Evolutionary conservation across 768 basidiomycete species (phyloP).

Genomic region (Mycena epipterygia): DNA sequence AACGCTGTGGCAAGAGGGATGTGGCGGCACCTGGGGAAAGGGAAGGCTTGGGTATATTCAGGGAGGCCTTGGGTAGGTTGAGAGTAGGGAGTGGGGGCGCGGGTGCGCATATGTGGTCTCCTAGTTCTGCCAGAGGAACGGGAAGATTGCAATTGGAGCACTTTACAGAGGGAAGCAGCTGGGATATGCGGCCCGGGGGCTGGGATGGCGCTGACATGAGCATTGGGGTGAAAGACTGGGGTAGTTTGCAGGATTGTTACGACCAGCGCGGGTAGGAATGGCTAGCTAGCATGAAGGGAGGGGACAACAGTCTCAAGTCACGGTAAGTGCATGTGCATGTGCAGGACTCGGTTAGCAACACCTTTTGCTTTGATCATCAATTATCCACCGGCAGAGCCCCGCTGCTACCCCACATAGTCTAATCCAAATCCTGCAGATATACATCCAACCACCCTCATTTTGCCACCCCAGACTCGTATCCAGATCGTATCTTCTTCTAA

Average conservation of each 20-base stretch:
- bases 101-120: conserved; percentile 81
- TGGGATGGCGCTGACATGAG: conserved; percentile 45
- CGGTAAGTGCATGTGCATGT: background rate
- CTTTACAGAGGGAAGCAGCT: conserved; percentile 85
- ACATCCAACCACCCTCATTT: too few species aligned
- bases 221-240: conserved; percentile 36
- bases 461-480: too few species aligned
- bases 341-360: background rate
- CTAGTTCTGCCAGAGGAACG: conserved; percentile 80
- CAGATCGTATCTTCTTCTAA: too few species aligned
- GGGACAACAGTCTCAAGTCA: background rate
- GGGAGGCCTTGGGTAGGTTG: conserved; percentile 47
- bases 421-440: background rate
- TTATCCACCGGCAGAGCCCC: background rate
- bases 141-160: conserved; percentile 83
- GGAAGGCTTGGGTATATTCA: conserved; percentile 52
- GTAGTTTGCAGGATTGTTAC: conserved; percentile 37
- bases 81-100: conserved; percentile 60
- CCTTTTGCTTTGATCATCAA: background rate
- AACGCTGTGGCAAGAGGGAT: conserved; percentile 63
- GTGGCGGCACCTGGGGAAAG: conserved; percentile 57
- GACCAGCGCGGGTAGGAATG: conserved; percentile 46
- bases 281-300: background rate
- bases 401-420: background rate
- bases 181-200: conserved; percentile 67